Conservation (phyloP, 139 green algal species). For the Picochlorum sp. region DNA sequence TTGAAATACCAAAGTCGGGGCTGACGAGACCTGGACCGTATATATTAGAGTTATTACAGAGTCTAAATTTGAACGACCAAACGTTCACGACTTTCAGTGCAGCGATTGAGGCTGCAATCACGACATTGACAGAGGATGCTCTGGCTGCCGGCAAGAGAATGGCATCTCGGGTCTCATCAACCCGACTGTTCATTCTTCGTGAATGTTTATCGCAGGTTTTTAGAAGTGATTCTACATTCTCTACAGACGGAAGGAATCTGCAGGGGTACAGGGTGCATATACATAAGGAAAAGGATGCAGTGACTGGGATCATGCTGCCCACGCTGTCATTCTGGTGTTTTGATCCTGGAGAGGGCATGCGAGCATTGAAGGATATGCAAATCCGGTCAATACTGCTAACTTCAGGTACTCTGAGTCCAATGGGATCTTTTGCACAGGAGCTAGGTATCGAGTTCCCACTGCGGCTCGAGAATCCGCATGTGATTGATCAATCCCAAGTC, state of each 20-base stretch:
- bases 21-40: slow-evolving; percentile 33
- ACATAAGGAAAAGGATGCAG: slow-evolving; percentile 37
- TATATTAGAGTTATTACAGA: slow-evolving; percentile 38
- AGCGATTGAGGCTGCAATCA: slow-evolving; percentile 25
- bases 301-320: slow-evolving; percentile 20
- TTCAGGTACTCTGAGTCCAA: slow-evolving; percentile 79
- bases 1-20: slow-evolving; percentile 17
- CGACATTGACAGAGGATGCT: slow-evolving; percentile 26
- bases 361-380: slow-evolving; percentile 31
- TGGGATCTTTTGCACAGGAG: slow-evolving; percentile 83
- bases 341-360: slow-evolving; percentile 53
- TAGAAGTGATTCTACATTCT: slow-evolving; percentile 23
- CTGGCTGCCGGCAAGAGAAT: slow-evolving; percentile 29
- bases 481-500: slow-evolving; percentile 74
- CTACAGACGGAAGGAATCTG: background rate
- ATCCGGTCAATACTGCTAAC: slow-evolving; percentile 82
- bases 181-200: slow-evolving; percentile 26
- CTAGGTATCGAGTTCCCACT: slow-evolving; percentile 77
- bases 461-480: slow-evolving; percentile 91
- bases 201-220: slow-evolving; percentile 58
- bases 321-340: slow-evolving; percentile 94
- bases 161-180: slow-evolving; percentile 30
- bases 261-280: slow-evolving; percentile 64
- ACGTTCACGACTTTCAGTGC: slow-evolving; percentile 13
- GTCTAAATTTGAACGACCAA: slow-evolving; percentile 14